Percentiles rank a stretch among this genome's conserved stretches.
Evolutionary conservation across 208 protist genomes (phyloP).

Genomic region (Leishmania tropica): DNA sequence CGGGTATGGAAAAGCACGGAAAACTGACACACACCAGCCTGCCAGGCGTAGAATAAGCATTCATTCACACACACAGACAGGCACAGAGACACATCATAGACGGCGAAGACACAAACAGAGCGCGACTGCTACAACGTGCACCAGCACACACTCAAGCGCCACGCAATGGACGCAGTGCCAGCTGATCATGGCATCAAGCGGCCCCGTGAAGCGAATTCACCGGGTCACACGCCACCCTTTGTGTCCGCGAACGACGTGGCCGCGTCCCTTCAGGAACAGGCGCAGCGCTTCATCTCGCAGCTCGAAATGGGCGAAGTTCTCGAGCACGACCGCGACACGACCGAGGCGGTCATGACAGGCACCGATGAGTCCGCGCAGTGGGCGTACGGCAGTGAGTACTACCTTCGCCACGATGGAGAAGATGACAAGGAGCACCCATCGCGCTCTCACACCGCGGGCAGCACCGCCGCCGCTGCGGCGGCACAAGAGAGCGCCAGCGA

Average conservation of each 20-base stretch:
- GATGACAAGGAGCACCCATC: constrained; percentile 18
- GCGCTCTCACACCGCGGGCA: not conserved
- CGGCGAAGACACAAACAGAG: not conserved
- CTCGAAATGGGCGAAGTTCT: constrained; percentile 44
- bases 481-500: not conserved
- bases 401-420: constrained; percentile 42
- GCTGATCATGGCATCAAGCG: constrained; percentile 12
- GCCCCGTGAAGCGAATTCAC: not conserved
- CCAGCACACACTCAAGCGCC: not conserved
- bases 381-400: constrained; percentile 76
- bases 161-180: not conserved
- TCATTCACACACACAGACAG: not conserved
- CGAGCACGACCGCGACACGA: constrained; percentile 49
- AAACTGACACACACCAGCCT: not conserved
- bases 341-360: constrained; percentile 54
- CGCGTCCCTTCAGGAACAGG: constrained; percentile 18
- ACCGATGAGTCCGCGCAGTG: constrained; percentile 49
- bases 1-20: not conserved
- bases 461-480: not conserved
- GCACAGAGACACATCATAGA: not conserved
- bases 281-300: constrained; percentile 25
- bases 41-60: not conserved
- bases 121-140: too few relatives aligned
- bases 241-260: not conserved
- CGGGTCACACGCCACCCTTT: too few relatives aligned